phyloP scores from a whole-genome alignment of 2,329 filamentous ascomycete genomes.

The Dactylellina sp. region DNA sequence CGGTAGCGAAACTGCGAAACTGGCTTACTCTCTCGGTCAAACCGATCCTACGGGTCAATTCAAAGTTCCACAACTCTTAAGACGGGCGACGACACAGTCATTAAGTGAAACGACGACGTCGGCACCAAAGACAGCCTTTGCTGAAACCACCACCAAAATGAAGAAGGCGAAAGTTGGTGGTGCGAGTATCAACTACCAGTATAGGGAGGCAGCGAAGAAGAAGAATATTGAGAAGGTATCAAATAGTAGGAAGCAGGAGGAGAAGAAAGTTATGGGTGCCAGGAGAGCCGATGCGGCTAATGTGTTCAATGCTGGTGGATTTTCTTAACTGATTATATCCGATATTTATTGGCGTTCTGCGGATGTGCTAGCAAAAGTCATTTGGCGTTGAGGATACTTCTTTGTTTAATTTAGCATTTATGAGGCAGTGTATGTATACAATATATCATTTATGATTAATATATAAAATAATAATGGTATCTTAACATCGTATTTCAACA shows the following conservation, averaged over 20 bases:
- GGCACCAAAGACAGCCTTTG: conserved; percentile 62
- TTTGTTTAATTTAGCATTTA: not conserved
- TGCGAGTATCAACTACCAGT: conserved; percentile 46
- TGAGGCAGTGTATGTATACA: not conserved
- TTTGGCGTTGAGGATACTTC: conserved; percentile 6
- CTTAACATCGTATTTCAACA: conserved; percentile 66
- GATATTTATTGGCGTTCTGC: conserved; percentile 28
- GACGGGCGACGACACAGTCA: conserved; percentile 75
- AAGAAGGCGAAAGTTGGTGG: conserved; percentile 47
- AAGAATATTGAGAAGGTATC: conserved; percentile 58
- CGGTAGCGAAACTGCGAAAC: conserved; percentile 63
- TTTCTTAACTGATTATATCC: conserved; percentile 23
- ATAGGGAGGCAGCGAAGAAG: conserved; percentile 42
- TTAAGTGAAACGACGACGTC: conserved; percentile 59
- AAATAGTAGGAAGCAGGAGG: conserved; percentile 65
- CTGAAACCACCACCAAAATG: conserved; percentile 59
- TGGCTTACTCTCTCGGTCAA: conserved; percentile 70
- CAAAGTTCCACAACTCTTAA: conserved; percentile 76
- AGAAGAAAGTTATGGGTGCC: conserved; percentile 73
- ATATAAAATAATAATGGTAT: conserved; percentile 19
- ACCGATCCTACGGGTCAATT: conserved; percentile 67
- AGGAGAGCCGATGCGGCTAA: conserved; percentile 67
- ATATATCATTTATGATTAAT: conserved; percentile 7
- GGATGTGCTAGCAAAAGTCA: not conserved
- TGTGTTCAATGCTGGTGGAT: conserved; percentile 50